These are phyloP conservation scores for Hyphopichia khmerensis DNA, from an alignment of 1,139 yeast genomes.

Conservation along the genomic window DNA sequence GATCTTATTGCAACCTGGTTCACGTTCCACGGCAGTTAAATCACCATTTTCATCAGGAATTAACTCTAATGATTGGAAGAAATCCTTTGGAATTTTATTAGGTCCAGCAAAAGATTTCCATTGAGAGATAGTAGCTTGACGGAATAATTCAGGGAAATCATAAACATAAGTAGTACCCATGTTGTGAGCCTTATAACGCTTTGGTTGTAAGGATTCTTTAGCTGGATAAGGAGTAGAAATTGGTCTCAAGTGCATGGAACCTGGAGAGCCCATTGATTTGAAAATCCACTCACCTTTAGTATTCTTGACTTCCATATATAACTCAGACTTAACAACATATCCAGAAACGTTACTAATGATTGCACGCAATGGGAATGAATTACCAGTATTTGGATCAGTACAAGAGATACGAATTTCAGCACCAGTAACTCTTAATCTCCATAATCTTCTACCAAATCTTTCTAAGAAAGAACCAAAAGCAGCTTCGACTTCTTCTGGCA, in stretches of 20 bases:
- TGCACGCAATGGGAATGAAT: slow-evolving; percentile 94
- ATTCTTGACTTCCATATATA: slow-evolving; percentile 91
- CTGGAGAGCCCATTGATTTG: slow-evolving; percentile 91
- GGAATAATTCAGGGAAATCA: slow-evolving; percentile 98
- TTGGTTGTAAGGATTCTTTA: slow-evolving; percentile 96
- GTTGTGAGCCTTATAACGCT: slow-evolving; percentile 96
- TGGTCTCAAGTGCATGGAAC: slow-evolving; percentile 95
- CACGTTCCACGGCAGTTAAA: slow-evolving; percentile 87
- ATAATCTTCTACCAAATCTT: slow-evolving; percentile 93
- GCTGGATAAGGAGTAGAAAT: slow-evolving; percentile 96
- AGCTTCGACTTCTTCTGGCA: slow-evolving; percentile 94
- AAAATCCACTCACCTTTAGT: slow-evolving; percentile 94
- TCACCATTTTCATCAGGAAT: slow-evolving; percentile 77
- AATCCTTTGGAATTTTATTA: slow-evolving; percentile 69
- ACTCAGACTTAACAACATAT: slow-evolving; percentile 91
- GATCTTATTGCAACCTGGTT: slow-evolving; percentile 90
- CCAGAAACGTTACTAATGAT: slow-evolving; percentile 95
- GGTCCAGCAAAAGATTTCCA: slow-evolving; percentile 70
- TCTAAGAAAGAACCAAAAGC: slow-evolving; percentile 98
- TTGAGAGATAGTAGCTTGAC: slow-evolving; percentile 81
- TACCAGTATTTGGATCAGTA: slow-evolving; percentile 82
- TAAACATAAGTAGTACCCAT: slow-evolving; percentile 98
- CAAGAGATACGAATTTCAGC: slow-evolving; percentile 97
- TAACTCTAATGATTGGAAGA: slow-evolving; percentile 76
- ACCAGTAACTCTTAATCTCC: slow-evolving; percentile 95